phyloP scores from a whole-genome alignment of 306 rosid genomes.

The Echinosophora koreensis region DNA sequence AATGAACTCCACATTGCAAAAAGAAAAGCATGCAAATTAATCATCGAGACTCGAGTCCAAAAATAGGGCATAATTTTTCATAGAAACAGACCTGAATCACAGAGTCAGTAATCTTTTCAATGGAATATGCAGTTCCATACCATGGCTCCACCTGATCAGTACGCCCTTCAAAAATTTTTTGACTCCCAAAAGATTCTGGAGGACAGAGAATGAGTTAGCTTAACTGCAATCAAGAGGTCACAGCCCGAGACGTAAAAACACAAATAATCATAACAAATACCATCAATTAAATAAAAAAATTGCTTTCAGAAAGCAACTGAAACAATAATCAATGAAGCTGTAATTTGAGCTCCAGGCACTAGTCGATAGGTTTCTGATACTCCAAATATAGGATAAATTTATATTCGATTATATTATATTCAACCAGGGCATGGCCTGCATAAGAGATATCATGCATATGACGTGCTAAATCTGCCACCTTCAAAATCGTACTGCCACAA shows the following conservation, averaged over 20 bases:
- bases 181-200: slow-evolving; percentile 97
- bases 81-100: slow-evolving; percentile 68
- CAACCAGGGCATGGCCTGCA: slow-evolving; percentile 5
- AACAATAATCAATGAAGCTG: slow-evolving; percentile 24
- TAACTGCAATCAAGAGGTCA: slow-evolving; percentile 28
- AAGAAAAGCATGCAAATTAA: slow-evolving; percentile 26
- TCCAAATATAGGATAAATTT: slow-evolving; percentile 29
- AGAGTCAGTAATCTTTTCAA: slow-evolving; percentile 68
- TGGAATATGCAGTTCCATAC: slow-evolving; percentile 89
- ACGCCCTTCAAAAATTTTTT: slow-evolving; percentile 74
- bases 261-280: slow-evolving; percentile 27
- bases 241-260: slow-evolving; percentile 10
- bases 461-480: slow-evolving; percentile 25
- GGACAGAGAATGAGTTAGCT: slow-evolving; percentile 38
- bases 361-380: slow-evolving; percentile 16
- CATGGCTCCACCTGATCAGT: slow-evolving; percentile 87
- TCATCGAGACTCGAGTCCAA: slow-evolving; percentile 43
- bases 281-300: not conserved
- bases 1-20: slow-evolving; percentile 37
- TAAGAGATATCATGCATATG: slow-evolving; percentile 8
- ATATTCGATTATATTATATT: not conserved
- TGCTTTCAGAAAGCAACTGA: not conserved
- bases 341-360: slow-evolving; percentile 39
- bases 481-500: slow-evolving; percentile 38
- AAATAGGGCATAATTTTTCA: slow-evolving; percentile 9